Evolutionary conservation across 139 green algal genomes (phyloP).

Genomic region (Edaphochlamys debaryana): DNA sequence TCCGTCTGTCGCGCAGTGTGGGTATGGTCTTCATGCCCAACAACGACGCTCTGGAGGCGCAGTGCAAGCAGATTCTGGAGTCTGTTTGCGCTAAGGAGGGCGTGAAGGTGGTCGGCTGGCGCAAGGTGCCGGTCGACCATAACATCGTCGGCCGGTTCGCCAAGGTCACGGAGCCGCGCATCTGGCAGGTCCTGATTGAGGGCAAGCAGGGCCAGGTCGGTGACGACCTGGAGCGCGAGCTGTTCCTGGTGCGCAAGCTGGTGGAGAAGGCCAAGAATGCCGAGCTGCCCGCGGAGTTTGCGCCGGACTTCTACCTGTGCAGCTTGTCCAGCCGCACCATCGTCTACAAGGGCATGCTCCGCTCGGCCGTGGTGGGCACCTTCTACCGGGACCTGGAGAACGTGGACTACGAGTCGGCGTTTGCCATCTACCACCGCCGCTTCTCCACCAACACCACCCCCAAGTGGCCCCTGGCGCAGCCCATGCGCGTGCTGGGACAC

Average conservation of each 20-base stretch:
- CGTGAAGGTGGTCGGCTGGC: slow-evolving; percentile 91
- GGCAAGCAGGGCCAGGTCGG: slow-evolving; percentile 56
- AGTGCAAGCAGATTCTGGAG: slow-evolving; percentile 82
- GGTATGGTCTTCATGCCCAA: slow-evolving; percentile 98
- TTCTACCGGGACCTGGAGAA: slow-evolving; percentile 96
- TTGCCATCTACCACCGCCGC: slow-evolving; percentile 98
- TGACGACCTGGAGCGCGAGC: slow-evolving; percentile 93
- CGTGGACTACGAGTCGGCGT: slow-evolving; percentile 82
- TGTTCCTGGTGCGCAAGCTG: slow-evolving; percentile 95
- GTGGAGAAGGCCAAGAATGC: slow-evolving; percentile 85
- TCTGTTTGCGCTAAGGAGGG: slow-evolving; percentile 76
- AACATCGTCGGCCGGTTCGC: slow-evolving; percentile 90
- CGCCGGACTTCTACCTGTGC: slow-evolving; percentile 91
- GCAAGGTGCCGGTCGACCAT: slow-evolving; percentile 91
- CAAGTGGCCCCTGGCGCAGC: slow-evolving; percentile 98
- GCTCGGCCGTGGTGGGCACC: slow-evolving; percentile 79
- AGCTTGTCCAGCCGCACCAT: slow-evolving; percentile 91
- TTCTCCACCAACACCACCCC: slow-evolving; percentile 99
- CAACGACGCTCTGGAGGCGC: slow-evolving; percentile 78
- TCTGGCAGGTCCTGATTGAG: slow-evolving; percentile 87
- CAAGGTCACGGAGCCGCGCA: slow-evolving; percentile 87
- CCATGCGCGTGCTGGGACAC: slow-evolving; percentile 98
- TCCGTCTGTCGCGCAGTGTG: no score
- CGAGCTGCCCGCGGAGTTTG: slow-evolving; percentile 57
- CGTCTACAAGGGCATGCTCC: slow-evolving; percentile 99